phyloP scores from a whole-genome alignment of 106 monocot genomes.

The Dioscorea alata region DNA sequence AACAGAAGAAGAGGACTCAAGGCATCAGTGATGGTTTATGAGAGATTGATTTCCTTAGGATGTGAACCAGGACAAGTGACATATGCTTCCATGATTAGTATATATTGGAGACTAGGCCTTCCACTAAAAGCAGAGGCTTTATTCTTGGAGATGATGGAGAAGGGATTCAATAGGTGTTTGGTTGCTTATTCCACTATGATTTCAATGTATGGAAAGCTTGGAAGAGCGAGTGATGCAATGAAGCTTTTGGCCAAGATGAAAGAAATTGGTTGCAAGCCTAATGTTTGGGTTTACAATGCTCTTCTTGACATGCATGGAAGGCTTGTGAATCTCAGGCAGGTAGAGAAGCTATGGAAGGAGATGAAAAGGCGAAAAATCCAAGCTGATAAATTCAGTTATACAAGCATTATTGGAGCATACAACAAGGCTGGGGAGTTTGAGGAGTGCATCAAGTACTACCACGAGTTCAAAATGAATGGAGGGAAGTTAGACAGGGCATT shows the following conservation, averaged over 20 bases:
- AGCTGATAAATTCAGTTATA: conserved; percentile 72
- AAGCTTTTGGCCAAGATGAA: conserved; percentile 79
- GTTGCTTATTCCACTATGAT: conserved; percentile 85
- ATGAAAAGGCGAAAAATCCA: conserved; percentile 52
- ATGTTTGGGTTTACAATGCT: conserved; percentile 79
- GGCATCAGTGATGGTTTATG: conserved; percentile 42
- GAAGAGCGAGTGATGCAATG: conserved; percentile 61
- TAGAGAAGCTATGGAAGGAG: conserved; percentile 87
- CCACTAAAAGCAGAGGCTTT: conserved; percentile 36
- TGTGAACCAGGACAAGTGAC: conserved; percentile 80
- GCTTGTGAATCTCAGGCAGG: conserved; percentile 37
- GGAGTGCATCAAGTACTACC: conserved; percentile 49
- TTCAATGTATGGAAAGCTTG: conserved; percentile 65
- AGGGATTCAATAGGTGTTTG: conserved; percentile 62
- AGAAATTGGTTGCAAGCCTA: conserved; percentile 67
- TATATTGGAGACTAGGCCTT: conserved; percentile 60
- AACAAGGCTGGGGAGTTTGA: conserved; percentile 43
- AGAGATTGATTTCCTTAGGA: conserved; percentile 40
- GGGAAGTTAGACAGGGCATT: conserved; percentile 55
- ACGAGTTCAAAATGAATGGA: conserved; percentile 49
- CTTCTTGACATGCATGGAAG: conserved; percentile 70
- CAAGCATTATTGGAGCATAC: conserved; percentile 54
- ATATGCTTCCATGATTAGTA: conserved; percentile 68
- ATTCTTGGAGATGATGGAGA: conserved; percentile 66
- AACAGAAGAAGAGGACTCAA: conserved; percentile 37